Evolutionary conservation across 2,329 filamentous ascomycete genomes (phyloP).

Genomic region (Pseudonectria buxi): DNA sequence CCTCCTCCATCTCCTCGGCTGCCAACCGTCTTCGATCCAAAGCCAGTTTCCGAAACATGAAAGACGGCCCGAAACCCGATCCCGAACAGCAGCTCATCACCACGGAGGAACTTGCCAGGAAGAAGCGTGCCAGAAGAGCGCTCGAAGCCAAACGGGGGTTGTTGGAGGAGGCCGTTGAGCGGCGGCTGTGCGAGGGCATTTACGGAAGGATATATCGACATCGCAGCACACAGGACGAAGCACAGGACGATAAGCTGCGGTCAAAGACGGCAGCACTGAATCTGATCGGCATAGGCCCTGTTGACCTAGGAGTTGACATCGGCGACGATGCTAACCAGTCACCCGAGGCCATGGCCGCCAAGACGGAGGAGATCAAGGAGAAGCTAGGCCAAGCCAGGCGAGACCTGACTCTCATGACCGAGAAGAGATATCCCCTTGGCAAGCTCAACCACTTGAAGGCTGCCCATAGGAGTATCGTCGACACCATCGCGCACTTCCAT

Average conservation of each 20-base stretch:
- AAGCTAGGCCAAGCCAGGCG: conserved; percentile 63
- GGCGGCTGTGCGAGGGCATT: conserved; percentile 74
- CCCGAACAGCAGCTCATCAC: conserved; percentile 81
- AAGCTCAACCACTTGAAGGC: conserved; percentile 85
- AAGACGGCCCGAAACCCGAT: conserved; percentile 44
- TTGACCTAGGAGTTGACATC: conserved; percentile 74
- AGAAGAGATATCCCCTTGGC: conserved; percentile 79
- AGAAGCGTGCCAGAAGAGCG: conserved; percentile 68
- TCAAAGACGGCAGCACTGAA: conserved; percentile 88
- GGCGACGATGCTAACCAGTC: conserved; percentile 50
- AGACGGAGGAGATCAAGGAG: conserved; percentile 61
- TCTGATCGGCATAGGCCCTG: conserved; percentile 84
- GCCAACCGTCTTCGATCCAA: conserved; percentile 51
- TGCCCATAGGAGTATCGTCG: conserved; percentile 90
- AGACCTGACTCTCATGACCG: conserved; percentile 74
- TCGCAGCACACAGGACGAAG: conserved; percentile 85
- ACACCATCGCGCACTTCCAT: conserved; percentile 64
- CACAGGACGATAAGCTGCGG: conserved; percentile 85
- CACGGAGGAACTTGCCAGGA: conserved; percentile 70
- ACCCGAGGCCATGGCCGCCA: conserved; percentile 51
- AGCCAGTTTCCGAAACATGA: conserved; percentile 46
- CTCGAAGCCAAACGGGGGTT: conserved; percentile 70
- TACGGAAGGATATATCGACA: conserved; percentile 90
- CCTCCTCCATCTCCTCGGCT: conserved; percentile 49
- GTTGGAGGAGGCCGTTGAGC: conserved; percentile 87